Conservation (phyloP, 2,329 filamentous ascomycete species). For the Claviceps fusiformis region DNA sequence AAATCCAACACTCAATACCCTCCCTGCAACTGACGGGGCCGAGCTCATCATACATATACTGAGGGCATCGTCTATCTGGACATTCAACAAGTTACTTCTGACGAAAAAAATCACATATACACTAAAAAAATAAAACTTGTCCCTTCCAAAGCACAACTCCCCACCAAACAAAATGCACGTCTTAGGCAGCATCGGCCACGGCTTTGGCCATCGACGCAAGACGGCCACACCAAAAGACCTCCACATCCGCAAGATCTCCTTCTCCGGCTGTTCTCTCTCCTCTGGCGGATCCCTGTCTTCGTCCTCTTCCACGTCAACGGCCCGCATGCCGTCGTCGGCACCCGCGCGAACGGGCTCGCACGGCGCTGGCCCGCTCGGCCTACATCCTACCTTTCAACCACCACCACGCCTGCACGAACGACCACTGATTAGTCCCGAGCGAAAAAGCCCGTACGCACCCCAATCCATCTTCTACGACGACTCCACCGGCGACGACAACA, state of each 20-base stretch:
- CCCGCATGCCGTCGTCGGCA: constrained; percentile 11
- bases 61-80: not conserved
- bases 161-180: constrained; percentile 21
- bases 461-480: constrained; percentile 17
- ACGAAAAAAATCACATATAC: not conserved
- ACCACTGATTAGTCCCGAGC: constrained; percentile 16
- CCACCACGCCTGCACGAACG: constrained; percentile 24
- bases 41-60: not conserved
- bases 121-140: not conserved
- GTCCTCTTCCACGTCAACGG: constrained; percentile 16
- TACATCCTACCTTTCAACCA: constrained; percentile 22
- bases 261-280: constrained; percentile 25
- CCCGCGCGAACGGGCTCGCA: constrained; percentile 10
- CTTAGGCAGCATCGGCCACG: constrained; percentile 15
- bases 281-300: constrained; percentile 21
- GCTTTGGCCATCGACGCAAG: constrained; percentile 24
- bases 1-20: no score
- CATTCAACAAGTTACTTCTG: not conserved
- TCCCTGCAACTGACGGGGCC: no score
- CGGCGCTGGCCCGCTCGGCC: constrained; percentile 20
- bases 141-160: no score
- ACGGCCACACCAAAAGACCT: constrained; percentile 22
- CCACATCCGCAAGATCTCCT: constrained; percentile 27
- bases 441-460: constrained; percentile 10
- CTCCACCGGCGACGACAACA: constrained; percentile 10